phyloP scores from a whole-genome alignment of 2,329 filamentous ascomycete species.

The Tolypocladium paradoxum region DNA sequence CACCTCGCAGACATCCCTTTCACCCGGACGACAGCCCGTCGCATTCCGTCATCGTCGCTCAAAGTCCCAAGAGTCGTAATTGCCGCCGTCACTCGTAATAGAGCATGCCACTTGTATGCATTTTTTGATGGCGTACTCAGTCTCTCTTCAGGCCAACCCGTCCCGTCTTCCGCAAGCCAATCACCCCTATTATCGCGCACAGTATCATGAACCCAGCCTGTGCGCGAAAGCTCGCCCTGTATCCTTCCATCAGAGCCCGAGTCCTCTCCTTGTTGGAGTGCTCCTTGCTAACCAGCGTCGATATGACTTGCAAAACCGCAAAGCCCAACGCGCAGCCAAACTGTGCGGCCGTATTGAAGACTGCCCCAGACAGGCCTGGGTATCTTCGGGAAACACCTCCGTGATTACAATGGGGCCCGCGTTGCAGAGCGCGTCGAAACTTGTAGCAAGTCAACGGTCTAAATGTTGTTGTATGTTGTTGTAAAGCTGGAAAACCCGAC shows the following conservation, averaged over 20 bases:
- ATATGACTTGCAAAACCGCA: conserved; percentile 35
- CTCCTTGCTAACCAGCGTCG: conserved; percentile 24
- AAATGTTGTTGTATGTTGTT: background rate
- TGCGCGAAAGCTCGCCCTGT: conserved; percentile 38
- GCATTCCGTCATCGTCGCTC: no score
- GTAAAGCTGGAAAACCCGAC: background rate
- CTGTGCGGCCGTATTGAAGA: conserved; percentile 49
- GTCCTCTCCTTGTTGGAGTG: conserved; percentile 12
- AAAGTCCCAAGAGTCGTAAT: no score
- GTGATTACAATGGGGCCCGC: conserved; percentile 43
- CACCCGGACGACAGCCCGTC: no score
- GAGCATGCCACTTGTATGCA: background rate
- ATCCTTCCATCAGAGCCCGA: conserved; percentile 33
- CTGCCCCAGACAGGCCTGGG: conserved; percentile 49
- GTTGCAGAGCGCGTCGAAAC: conserved; percentile 40
- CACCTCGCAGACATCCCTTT: no score
- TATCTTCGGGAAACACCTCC: conserved; percentile 43
- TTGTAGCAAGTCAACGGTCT: conserved; percentile 21
- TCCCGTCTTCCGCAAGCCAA: conserved; percentile 30
- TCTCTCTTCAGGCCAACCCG: conserved; percentile 36
- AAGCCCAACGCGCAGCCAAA: conserved; percentile 42
- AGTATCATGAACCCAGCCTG: conserved; percentile 36
- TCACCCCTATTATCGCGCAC: conserved; percentile 24
- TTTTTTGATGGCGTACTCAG: no score
- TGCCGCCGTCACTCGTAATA: background rate